Percentiles rank a stretch among this genome's conserved stretches.
Evolutionary conservation across 306 rosid species (phyloP).

Genomic region (Glycine soja): DNA sequence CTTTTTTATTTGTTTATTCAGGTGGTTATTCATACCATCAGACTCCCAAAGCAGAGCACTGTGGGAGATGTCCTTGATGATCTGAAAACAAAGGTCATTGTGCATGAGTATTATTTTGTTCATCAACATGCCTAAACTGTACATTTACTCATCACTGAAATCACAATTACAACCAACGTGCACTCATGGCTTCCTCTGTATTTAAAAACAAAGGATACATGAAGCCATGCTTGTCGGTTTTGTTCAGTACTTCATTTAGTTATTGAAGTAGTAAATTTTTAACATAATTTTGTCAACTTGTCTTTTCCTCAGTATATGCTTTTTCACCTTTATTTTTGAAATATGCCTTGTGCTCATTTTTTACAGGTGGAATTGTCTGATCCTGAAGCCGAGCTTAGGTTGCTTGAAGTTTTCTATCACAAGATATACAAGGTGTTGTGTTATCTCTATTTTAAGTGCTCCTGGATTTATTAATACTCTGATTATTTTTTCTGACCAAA

Average conservation of each 20-base stretch:
- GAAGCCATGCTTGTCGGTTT: conserved; percentile 22
- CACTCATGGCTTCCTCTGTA: conserved; percentile 35
- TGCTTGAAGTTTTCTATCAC: conserved; percentile 95
- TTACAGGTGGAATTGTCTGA: conserved; percentile 83
- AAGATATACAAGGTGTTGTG: conserved; percentile 83
- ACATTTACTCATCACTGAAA: conserved; percentile 7
- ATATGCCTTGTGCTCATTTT: conserved; percentile 21
- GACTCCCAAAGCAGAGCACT: conserved; percentile 90
- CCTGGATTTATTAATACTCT: conserved; percentile 25
- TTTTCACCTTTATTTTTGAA: conserved; percentile 8
- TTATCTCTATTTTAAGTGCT: conserved; percentile 37
- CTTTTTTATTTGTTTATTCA: conserved; percentile 42
- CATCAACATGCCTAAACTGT: conserved; percentile 8
- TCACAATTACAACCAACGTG: not conserved
- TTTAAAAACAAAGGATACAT: not conserved
- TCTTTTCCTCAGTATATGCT: not conserved
- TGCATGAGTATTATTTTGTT: conserved; percentile 16
- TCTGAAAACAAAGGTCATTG: conserved; percentile 79
- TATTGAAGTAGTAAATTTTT: conserved; percentile 13
- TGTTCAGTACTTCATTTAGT: conserved; percentile 21
- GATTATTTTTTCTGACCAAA: not conserved
- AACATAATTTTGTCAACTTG: not conserved
- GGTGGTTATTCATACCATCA: conserved; percentile 84
- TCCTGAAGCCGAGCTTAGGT: conserved; percentile 82
- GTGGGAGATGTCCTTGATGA: conserved; percentile 88